These are phyloP conservation scores for Serendipita sp. DNA, from an alignment of 768 basidiomycete genomes.

Conservation along the genomic window DNA sequence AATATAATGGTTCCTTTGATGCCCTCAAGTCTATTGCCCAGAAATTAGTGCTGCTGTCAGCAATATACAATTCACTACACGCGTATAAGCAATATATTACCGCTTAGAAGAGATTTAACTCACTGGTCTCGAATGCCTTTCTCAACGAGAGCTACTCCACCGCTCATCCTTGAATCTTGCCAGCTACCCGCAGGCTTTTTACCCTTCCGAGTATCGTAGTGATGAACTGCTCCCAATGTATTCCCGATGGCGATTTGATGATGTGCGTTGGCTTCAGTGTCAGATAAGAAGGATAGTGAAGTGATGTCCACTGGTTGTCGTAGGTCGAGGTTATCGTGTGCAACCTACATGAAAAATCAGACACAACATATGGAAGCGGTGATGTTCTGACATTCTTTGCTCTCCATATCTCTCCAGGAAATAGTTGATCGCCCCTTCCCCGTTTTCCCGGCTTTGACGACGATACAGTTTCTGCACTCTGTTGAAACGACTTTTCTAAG, in stretches of 20 bases:
- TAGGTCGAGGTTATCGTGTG: slow-evolving; percentile 58
- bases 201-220: slow-evolving; percentile 60
- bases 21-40: slow-evolving; percentile 54
- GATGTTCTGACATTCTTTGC: slow-evolving; percentile 52
- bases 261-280: slow-evolving; percentile 14
- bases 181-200: slow-evolving; percentile 56
- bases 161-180: slow-evolving; percentile 39
- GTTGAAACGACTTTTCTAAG: slow-evolving; percentile 38
- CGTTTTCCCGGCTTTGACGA: slow-evolving; percentile 40
- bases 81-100: background rate
- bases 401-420: slow-evolving; percentile 62
- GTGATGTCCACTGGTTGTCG: slow-evolving; percentile 68
- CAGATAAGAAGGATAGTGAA: slow-evolving; percentile 41
- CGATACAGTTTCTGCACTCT: background rate
- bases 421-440: slow-evolving; percentile 30
- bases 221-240: slow-evolving; percentile 51
- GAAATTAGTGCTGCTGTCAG: slow-evolving; percentile 48
- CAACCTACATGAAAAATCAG: slow-evolving; percentile 25
- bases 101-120: slow-evolving; percentile 15
- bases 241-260: slow-evolving; percentile 57
- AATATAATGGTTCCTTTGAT: slow-evolving; percentile 38
- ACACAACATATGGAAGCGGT: background rate
- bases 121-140: slow-evolving; percentile 50
- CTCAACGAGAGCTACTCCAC: slow-evolving; percentile 44
- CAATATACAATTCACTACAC: slow-evolving; percentile 48